Evolutionary conservation across 2,329 filamentous ascomycete species (phyloP), one percentile per base, ranked within the genome.

Genomic region (Aspergillus piperis): DNA sequence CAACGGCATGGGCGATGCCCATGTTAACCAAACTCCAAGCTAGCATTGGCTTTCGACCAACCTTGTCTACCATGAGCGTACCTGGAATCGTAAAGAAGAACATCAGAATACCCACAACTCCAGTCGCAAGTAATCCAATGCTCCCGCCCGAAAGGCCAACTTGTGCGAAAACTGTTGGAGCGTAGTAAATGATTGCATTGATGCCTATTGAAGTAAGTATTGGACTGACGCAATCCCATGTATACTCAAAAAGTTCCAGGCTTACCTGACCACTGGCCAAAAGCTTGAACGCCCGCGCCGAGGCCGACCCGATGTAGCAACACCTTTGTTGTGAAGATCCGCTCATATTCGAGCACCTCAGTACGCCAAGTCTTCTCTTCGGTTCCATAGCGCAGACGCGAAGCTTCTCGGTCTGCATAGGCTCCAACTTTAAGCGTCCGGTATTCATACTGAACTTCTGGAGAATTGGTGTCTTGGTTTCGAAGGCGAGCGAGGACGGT

Each of bases 111-210:
- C 73, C 73, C 2, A 70, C 73, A 17, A 75, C 73, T 49, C 73
- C 73, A 13, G 73, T 75, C 0, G 74, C 73, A 10, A 76, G 61
- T 7, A 75, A 66, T 5, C 70, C 70, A 49, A 69, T 69, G 2
- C 71, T 75, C 3, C 71, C 69, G 19, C 70, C 65, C 1, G 73
- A 75, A 13, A 75, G 62, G n/a, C 75, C 66, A 1, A 77, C 75
- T 8, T 68, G 70, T 3, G 70, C 36, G 25, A 78, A 71, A 58
- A 80, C 67, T 64, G 71, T 68, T n/a, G 73, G 72, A 56, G 75
- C 64, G 69, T 76, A 64, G 61, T 83, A 82, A 11, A 83, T 80
- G 7, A 80, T 71, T 0, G 78, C 76, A 62, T 80, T 77, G 17
- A 80, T 75, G 47, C 78, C 78, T 27, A 5, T 27, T 27, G 25